A percentile compares a stretch with the other conserved stretches of the same genome.
phyloP scores from a whole-genome alignment of 2,329 filamentous ascomycete species.

The Sporothrix euskadiensis region DNA sequence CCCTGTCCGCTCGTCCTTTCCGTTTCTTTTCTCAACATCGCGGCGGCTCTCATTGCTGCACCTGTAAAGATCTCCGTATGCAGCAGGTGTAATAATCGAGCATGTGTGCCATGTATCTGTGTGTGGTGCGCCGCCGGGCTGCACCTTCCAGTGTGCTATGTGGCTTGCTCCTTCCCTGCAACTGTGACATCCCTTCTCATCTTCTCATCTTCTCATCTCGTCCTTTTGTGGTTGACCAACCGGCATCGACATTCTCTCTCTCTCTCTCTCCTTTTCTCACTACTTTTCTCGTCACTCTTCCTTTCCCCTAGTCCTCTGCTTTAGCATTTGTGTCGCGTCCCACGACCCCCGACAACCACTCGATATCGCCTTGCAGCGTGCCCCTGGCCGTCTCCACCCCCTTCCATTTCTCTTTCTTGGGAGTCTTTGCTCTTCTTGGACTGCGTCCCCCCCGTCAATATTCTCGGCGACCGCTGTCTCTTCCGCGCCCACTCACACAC shows the following conservation, averaged over 20 bases:
- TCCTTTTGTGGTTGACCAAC: conserved; percentile 5
- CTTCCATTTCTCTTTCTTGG: conserved; percentile 23
- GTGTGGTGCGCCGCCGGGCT: not conserved
- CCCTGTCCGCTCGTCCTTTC: not conserved
- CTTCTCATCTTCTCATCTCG: conserved; percentile 1
- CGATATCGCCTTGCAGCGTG: conserved; percentile 9
- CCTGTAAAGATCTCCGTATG: not conserved
- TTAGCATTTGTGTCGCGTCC: conserved; percentile 11
- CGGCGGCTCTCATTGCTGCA: not conserved
- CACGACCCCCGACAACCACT: conserved; percentile 20
- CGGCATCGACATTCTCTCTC: not conserved
- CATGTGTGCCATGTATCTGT: not conserved
- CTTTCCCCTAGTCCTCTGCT: not conserved
- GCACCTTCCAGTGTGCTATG: not conserved
- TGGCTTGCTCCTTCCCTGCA: conserved; percentile 11
- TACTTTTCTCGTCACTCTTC: not conserved
- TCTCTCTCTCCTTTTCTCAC: not conserved
- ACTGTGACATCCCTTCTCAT: conserved; percentile 1
- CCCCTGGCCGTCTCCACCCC: conserved; percentile 17
- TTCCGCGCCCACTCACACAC: conserved; percentile 23
- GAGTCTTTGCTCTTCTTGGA: conserved; percentile 1
- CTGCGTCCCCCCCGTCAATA: conserved; percentile 9
- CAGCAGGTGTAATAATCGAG: not conserved
- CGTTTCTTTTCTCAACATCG: not conserved
- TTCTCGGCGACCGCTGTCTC: conserved; percentile 19